Percentiles rank a stretch among this genome's conserved stretches.
phyloP scores from a whole-genome alignment of 1,284 basidiomycete genomes.

The Ustilago bromivora region DNA sequence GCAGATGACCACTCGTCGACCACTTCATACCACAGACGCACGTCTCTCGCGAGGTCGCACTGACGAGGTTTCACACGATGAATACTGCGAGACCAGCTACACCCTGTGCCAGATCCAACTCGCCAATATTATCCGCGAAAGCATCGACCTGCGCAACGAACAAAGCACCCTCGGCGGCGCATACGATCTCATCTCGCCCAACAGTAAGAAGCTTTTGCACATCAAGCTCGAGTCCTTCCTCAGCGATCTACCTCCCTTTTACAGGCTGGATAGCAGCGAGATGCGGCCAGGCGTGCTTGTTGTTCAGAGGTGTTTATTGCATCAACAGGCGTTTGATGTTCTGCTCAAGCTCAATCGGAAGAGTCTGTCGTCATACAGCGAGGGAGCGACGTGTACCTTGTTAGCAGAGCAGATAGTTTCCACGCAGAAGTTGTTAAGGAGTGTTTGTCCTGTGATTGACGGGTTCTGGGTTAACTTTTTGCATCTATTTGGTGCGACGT shows the following conservation, averaged over 20 bases:
- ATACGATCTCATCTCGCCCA: constrained; percentile 40
- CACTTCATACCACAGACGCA: constrained; percentile 54
- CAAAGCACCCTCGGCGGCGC: constrained; percentile 39
- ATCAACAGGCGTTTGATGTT: constrained; percentile 57
- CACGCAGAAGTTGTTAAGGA: constrained; percentile 51
- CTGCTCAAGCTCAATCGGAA: constrained; percentile 54
- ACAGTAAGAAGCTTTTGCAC: constrained; percentile 43
- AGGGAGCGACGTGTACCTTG: constrained; percentile 41
- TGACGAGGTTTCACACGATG: constrained; percentile 32
- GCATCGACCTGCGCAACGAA: constrained; percentile 54
- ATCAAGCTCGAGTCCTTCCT: constrained; percentile 42
- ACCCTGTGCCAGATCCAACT: constrained; percentile 53
- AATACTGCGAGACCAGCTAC: constrained; percentile 51
- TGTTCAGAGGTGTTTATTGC: constrained; percentile 56
- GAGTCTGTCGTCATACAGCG: constrained; percentile 31
- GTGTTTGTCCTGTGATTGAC: constrained; percentile 56
- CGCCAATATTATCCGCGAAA: constrained; percentile 52
- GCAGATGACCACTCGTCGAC: constrained; percentile 56
- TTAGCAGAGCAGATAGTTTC: constrained; percentile 54
- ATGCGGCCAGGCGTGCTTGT: constrained; percentile 42
- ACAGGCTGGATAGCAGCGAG: constrained; percentile 36
- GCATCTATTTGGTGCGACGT: constrained; percentile 52
- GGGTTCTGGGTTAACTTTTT: constrained; percentile 55
- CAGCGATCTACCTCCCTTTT: constrained; percentile 52
- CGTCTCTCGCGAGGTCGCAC: constrained; percentile 31